A percentile compares a stretch with the other conserved stretches of the same genome.
Evolutionary conservation across 2,329 filamentous ascomycete species (phyloP).

Genomic region (Colletotrichum abscissum): DNA sequence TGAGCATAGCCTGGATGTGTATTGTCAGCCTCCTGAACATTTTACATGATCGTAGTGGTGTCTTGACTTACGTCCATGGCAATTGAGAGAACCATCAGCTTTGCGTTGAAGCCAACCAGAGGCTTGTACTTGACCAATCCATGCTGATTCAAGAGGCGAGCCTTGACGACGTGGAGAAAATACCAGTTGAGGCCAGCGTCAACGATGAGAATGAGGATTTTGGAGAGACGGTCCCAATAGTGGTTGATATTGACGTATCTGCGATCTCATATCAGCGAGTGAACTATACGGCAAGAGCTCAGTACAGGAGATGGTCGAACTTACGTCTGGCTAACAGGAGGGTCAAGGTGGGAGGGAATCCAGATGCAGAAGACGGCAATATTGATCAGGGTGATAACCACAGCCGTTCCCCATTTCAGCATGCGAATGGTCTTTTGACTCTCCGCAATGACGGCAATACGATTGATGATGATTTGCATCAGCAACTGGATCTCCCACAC

Average conservation of each 20-base stretch:
- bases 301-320: conserved; percentile 32
- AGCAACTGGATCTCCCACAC: conserved; percentile 60
- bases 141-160: conserved; percentile 56
- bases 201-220: conserved; percentile 61
- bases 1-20: conserved; percentile 40
- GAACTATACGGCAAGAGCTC: not conserved
- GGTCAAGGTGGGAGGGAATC: conserved; percentile 57
- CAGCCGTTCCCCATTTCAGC: conserved; percentile 59
- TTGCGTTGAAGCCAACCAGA: conserved; percentile 61
- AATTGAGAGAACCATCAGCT: conserved; percentile 60
- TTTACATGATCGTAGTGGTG: no score
- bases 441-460: conserved; percentile 60
- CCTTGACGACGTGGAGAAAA: conserved; percentile 60
- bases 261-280: not conserved
- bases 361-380: conserved; percentile 65
- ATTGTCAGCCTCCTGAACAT: not conserved
- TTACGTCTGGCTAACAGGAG: conserved; percentile 51
- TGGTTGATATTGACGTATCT: conserved; percentile 56
- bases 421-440: conserved; percentile 47
- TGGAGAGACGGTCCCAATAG: conserved; percentile 64
- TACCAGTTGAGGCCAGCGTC: conserved; percentile 64
- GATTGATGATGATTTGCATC: conserved; percentile 67
- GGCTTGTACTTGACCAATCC: conserved; percentile 62
- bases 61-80: conserved; percentile 55
- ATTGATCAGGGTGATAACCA: conserved; percentile 60